Evolutionary conservation across 176 grass and related monocot genomes (phyloP).

Genomic region (Oryza glumipatula): DNA sequence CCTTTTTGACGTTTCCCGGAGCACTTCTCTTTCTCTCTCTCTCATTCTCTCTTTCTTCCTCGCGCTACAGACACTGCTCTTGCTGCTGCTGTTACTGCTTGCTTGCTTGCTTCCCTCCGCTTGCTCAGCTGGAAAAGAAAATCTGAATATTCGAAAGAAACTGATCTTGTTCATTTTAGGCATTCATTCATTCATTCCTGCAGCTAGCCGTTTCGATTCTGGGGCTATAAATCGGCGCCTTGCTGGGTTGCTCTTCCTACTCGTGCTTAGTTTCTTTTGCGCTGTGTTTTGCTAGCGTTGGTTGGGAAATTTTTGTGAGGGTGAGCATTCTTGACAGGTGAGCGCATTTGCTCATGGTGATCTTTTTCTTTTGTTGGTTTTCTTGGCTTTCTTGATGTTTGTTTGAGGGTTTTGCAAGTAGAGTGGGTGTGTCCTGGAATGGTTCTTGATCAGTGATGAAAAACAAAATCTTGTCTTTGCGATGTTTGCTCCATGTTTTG

Average conservation of each 20-base stretch:
- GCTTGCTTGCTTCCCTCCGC: neutral
- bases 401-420: neutral
- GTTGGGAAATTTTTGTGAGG: neutral
- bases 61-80: neutral
- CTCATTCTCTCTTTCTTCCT: neutral
- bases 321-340: neutral
- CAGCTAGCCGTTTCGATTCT: conserved; percentile 10
- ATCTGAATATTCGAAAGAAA: conserved; percentile 2
- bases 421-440: neutral
- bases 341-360: neutral
- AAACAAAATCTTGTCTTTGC: neutral
- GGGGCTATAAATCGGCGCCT: conserved; percentile 6
- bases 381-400: neutral
- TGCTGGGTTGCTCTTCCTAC: neutral
- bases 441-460: conserved; percentile 19
- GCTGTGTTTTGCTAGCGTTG: neutral
- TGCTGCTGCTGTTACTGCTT: neutral
- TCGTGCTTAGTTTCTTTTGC: neutral
- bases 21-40: neutral
- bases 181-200: conserved; percentile 14
- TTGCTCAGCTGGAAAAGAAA: neutral
- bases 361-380: neutral
- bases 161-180: neutral
- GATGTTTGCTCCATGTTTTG: conserved; percentile 9
- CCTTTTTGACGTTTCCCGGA: conserved; percentile 21